These are phyloP conservation scores for Russula virescens DNA, from an alignment of 768 basidiomycete genomes.

Conservation along the genomic window DNA sequence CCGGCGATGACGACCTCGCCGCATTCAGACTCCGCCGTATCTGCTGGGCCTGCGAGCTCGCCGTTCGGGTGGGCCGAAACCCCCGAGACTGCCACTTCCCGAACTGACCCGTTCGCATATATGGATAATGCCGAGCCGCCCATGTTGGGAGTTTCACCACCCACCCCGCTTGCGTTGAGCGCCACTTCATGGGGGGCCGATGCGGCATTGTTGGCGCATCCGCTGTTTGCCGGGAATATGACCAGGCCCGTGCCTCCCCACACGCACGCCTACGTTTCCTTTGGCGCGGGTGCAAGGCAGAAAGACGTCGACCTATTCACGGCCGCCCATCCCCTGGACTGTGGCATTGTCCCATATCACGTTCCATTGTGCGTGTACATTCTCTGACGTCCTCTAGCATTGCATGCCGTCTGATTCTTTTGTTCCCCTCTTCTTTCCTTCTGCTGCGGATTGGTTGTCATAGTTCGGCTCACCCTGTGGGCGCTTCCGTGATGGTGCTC, in stretches of 20 bases:
- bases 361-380: slow-evolving; percentile 40
- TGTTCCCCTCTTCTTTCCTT: slow-evolving; percentile 1
- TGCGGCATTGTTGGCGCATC: slow-evolving; percentile 18
- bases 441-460: not conserved
- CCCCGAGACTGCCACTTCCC: slow-evolving; percentile 2
- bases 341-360: slow-evolving; percentile 67
- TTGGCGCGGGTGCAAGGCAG: slow-evolving; percentile 80
- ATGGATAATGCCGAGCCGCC: slow-evolving; percentile 13
- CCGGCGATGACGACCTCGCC: slow-evolving; percentile 10
- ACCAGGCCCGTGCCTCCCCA: slow-evolving; percentile 52
- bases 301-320: slow-evolving; percentile 79
- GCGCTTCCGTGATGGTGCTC: slow-evolving; percentile 73
- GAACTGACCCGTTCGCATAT: slow-evolving; percentile 29
- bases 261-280: slow-evolving; percentile 73
- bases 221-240: slow-evolving; percentile 33
- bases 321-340: slow-evolving; percentile 60
- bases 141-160: not conserved
- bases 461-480: slow-evolving; percentile 74
- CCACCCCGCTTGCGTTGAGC: slow-evolving; percentile 3
- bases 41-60: not conserved
- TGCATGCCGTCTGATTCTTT: slow-evolving; percentile 2
- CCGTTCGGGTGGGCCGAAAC: not conserved
- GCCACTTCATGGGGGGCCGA: slow-evolving; percentile 3
- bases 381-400: not conserved
- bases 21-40: slow-evolving; percentile 3